Base-by-base conservation (phyloP, 768 basidiomycete genomes). In the Lepiota subincarnata region DNA sequence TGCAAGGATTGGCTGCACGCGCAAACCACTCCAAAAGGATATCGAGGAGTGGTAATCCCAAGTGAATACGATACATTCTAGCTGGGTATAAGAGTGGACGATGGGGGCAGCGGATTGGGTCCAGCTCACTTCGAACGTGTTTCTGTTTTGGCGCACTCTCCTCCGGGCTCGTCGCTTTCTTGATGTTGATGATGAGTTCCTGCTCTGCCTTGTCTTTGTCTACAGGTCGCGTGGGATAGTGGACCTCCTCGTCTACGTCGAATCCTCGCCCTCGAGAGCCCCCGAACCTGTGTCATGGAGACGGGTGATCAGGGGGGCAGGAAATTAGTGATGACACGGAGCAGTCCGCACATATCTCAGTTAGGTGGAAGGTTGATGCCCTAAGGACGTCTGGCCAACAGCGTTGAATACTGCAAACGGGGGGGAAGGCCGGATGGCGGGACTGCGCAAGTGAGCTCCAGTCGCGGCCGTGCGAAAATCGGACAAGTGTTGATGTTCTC, bases 11-110 rank as follows among this genome's bases (percentile, higher is more conserved):
- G 97, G 97, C 59, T 98, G 96, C 1, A 98, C 97, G 26, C 97
- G 81, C 6, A 99, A 78, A 24, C 92, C 93, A 61, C 92, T 93
- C 97, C 97, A 99, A 68, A 98, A 98, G 5, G 95, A 95, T 61
- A 92, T 86, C 34, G 95, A 98, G 16, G 94, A 90, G 64, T 98
- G 95, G 64, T 98, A 98, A 69, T 99, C 97, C 95, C 95, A 98
- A 6, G 97, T 98, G 70, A 94, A 99, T 20, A 98, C 92, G 67
- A 99, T 98, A 63, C 90, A 92, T 75, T 98, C 96, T 98, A 48
- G 49, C 39, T 28, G 54, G 59, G 47, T 57, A 55, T 47, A 49
- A 56, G 55, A 49, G 53, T 47, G 28, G 49, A 38, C 50, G 39
- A 34, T 38, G 45, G 38, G 34, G 36, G 22, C 22, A 45, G 42